A percentile compares a stretch with the other conserved stretches of the same genome.
These are phyloP conservation scores for Nitzschia sp. DNA, from an alignment of 108 stramenopile genomes.

Conservation along the genomic window DNA sequence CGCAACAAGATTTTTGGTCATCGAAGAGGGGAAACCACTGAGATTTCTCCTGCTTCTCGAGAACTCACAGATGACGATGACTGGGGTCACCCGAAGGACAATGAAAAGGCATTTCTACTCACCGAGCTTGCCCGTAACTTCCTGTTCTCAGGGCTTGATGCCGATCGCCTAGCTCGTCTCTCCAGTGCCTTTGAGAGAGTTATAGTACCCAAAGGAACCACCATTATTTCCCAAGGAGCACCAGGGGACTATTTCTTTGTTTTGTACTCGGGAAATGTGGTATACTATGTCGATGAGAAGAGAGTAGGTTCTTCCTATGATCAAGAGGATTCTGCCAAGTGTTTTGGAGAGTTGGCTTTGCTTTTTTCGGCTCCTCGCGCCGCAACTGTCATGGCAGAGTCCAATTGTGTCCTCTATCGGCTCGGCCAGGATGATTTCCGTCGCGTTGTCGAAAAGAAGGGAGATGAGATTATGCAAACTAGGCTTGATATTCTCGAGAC, in stretches of 20 bases:
- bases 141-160: constrained; percentile 2
- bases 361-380: constrained; percentile 12
- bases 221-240: constrained; percentile 31
- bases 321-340: constrained; percentile 18
- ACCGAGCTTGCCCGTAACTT: constrained; percentile 3
- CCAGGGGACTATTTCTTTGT: constrained; percentile 38
- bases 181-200: constrained; percentile 26
- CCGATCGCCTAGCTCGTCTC: constrained; percentile 10
- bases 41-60: neutral
- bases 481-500: neutral
- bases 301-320: constrained; percentile 30
- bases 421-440: constrained; percentile 2
- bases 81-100: neutral
- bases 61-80: neutral
- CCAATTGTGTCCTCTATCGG: constrained; percentile 16
- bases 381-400: constrained; percentile 31
- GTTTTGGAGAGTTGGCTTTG: constrained; percentile 44
- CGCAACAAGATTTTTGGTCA: constrained; percentile 4
- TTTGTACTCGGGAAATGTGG: constrained; percentile 40
- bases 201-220: constrained; percentile 22
- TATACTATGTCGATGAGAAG: constrained; percentile 1
- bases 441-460: constrained; percentile 2
- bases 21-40: no score
- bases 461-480: neutral
- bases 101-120: neutral